Conservation (phyloP, 768 basidiomycete species). For the Asterophora parasitica region DNA sequence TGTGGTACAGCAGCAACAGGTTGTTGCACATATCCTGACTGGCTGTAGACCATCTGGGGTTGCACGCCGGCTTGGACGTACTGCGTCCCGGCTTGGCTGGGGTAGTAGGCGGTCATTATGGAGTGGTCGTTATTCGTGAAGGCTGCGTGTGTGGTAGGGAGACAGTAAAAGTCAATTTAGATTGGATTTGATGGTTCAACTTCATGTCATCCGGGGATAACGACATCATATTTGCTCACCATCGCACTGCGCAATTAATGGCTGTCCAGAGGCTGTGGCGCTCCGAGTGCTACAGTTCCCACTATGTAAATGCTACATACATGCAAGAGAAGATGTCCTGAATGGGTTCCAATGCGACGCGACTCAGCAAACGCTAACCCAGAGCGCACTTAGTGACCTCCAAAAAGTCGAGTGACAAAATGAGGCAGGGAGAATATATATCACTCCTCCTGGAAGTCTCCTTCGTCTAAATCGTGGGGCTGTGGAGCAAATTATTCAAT, state of each 20-base stretch:
- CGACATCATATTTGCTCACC: neutral
- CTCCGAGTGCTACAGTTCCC: no score
- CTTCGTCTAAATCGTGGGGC: conserved; percentile 92
- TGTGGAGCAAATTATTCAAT: conserved; percentile 27
- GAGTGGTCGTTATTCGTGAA: conserved; percentile 8
- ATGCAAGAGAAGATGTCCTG: neutral
- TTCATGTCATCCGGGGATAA: conserved; percentile 6
- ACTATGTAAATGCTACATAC: no score
- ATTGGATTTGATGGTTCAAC: no score
- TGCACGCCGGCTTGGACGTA: conserved; percentile 10
- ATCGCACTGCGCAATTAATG: no score
- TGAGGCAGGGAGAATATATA: no score
- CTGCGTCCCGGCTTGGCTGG: conserved; percentile 28
- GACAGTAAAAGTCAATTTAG: no score
- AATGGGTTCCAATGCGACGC: neutral
- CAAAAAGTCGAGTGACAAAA: no score
- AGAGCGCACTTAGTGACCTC: no score
- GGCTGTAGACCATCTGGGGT: no score
- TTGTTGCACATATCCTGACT: no score
- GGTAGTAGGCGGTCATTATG: conserved; percentile 32
- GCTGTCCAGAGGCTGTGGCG: no score
- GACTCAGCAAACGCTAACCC: neutral
- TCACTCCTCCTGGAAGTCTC: conserved; percentile 66
- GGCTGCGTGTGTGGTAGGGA: neutral
- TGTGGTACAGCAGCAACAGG: no score